Evolutionary conservation across 805 yeast species (phyloP), one percentile per base, ranked within the genome.

Genomic region (Candida qinlingensis): DNA sequence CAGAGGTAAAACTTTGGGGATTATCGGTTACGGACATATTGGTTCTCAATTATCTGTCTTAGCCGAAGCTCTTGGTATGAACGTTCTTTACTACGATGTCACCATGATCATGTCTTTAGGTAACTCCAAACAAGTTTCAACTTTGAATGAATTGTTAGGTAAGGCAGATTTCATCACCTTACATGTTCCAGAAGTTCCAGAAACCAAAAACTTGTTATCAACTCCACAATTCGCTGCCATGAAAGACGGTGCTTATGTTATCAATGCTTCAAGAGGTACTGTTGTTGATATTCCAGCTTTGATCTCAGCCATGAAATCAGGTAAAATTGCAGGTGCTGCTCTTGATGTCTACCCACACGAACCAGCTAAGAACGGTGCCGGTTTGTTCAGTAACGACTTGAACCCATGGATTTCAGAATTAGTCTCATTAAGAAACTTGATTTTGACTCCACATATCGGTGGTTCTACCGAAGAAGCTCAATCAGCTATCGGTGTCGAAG

Each of bases 381-480:
- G 79, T 53, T 70, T 80, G 58, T 94, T 91, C 74, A 73, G 65
- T 60, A 77, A 85, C 66, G 77, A 77, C 39, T 77, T 94, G 65
- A 92, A 92, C 72, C 59, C 73, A 39, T 94, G 96, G 91, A 79
- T 87, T 54, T 74, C 87, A 34, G 97, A 91, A 66, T 78, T 94
- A 60, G 77, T 82, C 58, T 73, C 86, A 9, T 77, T 90, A 66
- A 82, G 91, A 72, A 94, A 94, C 71, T 81, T 92, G 53, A 90
- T 94, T 56, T 77, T 94, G 63, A 85, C 98, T 47, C 99, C 99
- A 34, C 99, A 94, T 67, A 94, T 94, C 60, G 99, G 99, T 72
- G 99, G 99, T 58, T 90, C 97, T 45, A 94, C 99, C 42, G 98
- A 92, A 71, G 99, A 94, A 76, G 99, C 99, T 37, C 99, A 94